Conservation (phyloP, 2,329 filamentous ascomycete species). For the Botryotinia globosa region DNA sequence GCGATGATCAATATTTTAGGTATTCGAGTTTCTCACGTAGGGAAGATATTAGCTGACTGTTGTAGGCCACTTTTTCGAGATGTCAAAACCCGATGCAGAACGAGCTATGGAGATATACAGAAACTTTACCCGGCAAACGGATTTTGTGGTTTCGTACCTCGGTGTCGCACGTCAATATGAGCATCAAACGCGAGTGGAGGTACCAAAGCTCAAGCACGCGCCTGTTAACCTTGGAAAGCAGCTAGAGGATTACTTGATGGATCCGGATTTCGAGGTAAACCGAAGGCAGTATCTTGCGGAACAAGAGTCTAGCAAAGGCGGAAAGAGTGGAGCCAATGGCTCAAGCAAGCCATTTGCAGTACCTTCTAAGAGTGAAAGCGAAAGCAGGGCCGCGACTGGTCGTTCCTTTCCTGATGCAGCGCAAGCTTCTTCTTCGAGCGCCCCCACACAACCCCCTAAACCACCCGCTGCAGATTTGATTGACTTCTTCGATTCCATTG, state of each 20-base stretch:
- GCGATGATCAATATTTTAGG: conserved; percentile 95
- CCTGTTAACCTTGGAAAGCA: conserved; percentile 87
- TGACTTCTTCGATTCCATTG: conserved; percentile 92
- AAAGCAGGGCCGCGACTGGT: conserved; percentile 33
- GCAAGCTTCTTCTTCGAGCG: conserved; percentile 42
- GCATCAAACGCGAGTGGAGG: conserved; percentile 86
- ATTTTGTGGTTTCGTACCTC: conserved; percentile 87
- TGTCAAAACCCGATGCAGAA: conserved; percentile 92
- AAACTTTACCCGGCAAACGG: conserved; percentile 86
- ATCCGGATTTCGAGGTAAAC: conserved; percentile 93
- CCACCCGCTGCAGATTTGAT: conserved; percentile 76
- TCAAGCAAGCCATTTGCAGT: conserved; percentile 47
- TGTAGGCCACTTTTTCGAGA: conserved; percentile 93
- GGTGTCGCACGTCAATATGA: conserved; percentile 85
- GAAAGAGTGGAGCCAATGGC: conserved; percentile 29
- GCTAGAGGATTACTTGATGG: conserved; percentile 89
- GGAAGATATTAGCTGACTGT: conserved; percentile 26
- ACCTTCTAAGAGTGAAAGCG: conserved; percentile 38
- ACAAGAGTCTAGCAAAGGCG: conserved; percentile 64
- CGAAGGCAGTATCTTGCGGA: conserved; percentile 88
- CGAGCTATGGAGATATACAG: conserved; percentile 90
- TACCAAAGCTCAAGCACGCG: conserved; percentile 95
- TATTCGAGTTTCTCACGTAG: conserved; percentile 44
- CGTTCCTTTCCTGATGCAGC: conserved; percentile 36
- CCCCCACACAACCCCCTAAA: conserved; percentile 47